These are phyloP conservation scores for Grosmannia serpens DNA, from an alignment of 2,329 filamentous ascomycete species.

Conservation along the genomic window DNA sequence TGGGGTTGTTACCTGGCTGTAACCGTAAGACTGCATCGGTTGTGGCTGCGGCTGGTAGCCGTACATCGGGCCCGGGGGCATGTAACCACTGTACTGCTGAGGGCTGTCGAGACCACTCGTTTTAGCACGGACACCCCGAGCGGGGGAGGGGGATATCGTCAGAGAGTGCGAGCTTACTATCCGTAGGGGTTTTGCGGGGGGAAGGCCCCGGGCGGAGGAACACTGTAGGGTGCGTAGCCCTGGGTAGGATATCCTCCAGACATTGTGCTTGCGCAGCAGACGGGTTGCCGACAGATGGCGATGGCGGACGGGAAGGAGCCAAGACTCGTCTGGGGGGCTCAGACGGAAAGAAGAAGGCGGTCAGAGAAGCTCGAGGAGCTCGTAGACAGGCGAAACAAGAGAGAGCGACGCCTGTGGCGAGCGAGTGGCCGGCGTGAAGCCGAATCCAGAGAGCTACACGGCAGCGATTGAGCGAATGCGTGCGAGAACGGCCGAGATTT, in stretches of 20 bases:
- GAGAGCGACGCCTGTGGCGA: too few relatives aligned
- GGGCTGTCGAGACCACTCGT: not conserved
- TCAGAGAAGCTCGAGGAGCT: too few relatives aligned
- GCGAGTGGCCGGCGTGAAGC: too few relatives aligned
- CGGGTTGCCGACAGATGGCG: too few relatives aligned
- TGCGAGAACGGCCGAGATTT: too few relatives aligned
- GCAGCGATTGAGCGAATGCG: too few relatives aligned
- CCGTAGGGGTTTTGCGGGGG: constrained; percentile 5
- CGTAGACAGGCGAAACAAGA: too few relatives aligned
- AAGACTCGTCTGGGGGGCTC: too few relatives aligned
- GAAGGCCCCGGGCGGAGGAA: constrained; percentile 8
- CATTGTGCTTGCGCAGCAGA: not conserved
- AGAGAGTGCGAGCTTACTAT: constrained; percentile 1
- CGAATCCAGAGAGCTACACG: too few relatives aligned
- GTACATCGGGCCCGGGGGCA: constrained; percentile 28
- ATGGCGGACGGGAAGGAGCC: not conserved
- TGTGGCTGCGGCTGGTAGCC: constrained; percentile 24
- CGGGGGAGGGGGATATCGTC: too few relatives aligned
- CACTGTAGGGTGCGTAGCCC: constrained; percentile 8
- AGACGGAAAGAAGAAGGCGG: too few relatives aligned
- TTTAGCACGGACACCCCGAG: not conserved
- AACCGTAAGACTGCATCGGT: constrained; percentile 36
- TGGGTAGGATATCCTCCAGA: constrained; percentile 10
- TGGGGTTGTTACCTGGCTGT: constrained; percentile 23
- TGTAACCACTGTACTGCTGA: constrained; percentile 36